Conservation (phyloP, 129 eudicot species). For the Flaveria sonorensis region DNA sequence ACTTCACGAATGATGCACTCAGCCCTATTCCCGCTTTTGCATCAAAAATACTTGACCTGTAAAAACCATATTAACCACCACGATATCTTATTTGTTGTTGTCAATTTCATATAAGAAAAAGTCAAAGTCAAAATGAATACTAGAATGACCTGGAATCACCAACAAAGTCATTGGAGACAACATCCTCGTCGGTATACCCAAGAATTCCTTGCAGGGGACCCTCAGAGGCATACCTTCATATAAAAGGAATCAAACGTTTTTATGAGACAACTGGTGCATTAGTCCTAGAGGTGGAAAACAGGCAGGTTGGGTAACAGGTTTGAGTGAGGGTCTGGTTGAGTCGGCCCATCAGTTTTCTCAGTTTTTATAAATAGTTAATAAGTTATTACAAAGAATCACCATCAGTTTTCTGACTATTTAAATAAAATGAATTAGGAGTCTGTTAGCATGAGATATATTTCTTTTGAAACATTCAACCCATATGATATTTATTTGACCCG, state of each 20-base stretch:
- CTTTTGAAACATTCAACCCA: neutral
- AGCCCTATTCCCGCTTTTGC: slow-evolving; percentile 93
- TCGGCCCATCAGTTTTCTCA: neutral
- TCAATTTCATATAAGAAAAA: neutral
- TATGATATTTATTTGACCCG: neutral
- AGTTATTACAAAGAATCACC: neutral
- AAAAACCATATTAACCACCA: neutral
- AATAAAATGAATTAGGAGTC: neutral
- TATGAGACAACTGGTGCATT: neutral
- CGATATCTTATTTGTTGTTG: too few relatives aligned
- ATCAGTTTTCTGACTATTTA: neutral
- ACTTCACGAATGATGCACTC: slow-evolving; percentile 74
- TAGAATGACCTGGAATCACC: slow-evolving; percentile 81
- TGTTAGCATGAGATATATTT: neutral
- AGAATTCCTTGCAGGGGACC: slow-evolving; percentile 91
- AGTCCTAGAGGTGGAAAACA: neutral
- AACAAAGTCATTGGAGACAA: slow-evolving; percentile 92
- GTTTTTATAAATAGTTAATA: neutral
- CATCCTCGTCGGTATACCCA: slow-evolving; percentile 96
- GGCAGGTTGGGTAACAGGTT: neutral
- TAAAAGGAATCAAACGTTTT: neutral
- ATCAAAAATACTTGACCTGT: slow-evolving; percentile 90
- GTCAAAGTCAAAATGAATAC: neutral
- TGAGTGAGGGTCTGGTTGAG: neutral
- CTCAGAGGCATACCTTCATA: slow-evolving; percentile 76